Evolutionary conservation across 331 rosid genomes (phyloP), one percentile per base, ranked within the genome.

Genomic region (Malus hybrid): DNA sequence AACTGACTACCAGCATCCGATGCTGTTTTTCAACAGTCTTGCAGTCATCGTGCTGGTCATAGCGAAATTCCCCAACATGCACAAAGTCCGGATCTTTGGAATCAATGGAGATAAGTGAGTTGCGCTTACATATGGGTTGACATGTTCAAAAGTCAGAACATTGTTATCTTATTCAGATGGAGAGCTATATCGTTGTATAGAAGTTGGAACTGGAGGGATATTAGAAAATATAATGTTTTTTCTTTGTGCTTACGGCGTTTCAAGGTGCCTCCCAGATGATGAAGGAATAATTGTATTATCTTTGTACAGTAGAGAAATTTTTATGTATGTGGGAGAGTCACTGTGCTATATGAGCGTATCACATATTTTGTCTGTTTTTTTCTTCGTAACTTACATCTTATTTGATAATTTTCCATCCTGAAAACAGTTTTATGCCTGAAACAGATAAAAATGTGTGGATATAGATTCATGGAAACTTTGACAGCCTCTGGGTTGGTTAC

Each of bases 21-120:
- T 95, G 99, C 89, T 95, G 11, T 86, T 95, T 87, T 84, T 90
- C 80, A 95, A 95, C 83, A 86, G 91, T 5, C 72, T 92, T 57
- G 97, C 99, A 3, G 92, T 88, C 84, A 74, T 90, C 34, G 91
- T 95, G 74, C 89, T 95, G 48, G 97, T 95, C 32, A 76, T 95
- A n/a, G 99, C 98, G 1, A 95, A 95, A 88, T 92, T 92, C 84
- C 99, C 99, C 32, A 84, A 92, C 44, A 95, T 95, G 99, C 99
- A 95, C 88, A 95, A 95, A 84, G 99, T 95, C 76, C 91, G 99
- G 65, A 92, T 95, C 81, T 92, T 95, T 15, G 98, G 99, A 79
- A 95, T 95, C 82, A 95, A 95, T 64, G 95, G 96, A 10, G 97
- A 95, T 76, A 86, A 77, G 81, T 95, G 89, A 92, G 59, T 33